Percentiles rank a stretch among this genome's conserved stretches.
These are phyloP conservation scores for Barnettozyma californica DNA, from an alignment of 805 yeast species.

Conservation along the genomic window DNA sequence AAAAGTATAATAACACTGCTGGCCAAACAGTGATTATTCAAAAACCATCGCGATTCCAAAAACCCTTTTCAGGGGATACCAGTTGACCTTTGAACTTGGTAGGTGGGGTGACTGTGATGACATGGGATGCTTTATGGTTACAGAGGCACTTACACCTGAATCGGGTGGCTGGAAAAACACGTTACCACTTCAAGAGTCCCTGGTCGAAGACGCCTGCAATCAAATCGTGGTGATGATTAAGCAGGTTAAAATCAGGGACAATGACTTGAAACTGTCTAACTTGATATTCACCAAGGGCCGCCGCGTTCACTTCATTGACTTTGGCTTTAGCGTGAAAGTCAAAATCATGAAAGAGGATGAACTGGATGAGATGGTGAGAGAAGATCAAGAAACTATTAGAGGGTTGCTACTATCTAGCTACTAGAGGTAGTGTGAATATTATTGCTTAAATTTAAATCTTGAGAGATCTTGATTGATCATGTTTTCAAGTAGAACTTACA, in stretches of 20 bases:
- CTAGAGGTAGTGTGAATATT: neutral
- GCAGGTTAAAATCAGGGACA: neutral
- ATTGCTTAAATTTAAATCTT: neutral
- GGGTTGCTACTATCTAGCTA: neutral
- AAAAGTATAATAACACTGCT: neutral
- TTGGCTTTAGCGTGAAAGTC: neutral
- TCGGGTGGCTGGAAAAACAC: neutral
- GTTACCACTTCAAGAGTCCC: neutral
- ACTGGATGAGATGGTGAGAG: neutral
- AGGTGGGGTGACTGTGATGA: neutral
- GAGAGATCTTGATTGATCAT: no score
- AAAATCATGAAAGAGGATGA: neutral
- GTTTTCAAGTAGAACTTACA: no score
- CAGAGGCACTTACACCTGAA: neutral
- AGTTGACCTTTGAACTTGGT: neutral
- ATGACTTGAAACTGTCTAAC: neutral
- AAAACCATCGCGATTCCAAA: neutral
- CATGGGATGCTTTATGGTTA: conserved; percentile 1
- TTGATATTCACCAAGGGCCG: neutral
- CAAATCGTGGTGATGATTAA: neutral
- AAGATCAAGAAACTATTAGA: neutral
- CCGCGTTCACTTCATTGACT: neutral
- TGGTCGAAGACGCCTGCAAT: neutral
- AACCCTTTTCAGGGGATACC: neutral
- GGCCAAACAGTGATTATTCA: neutral